Base-by-base conservation (phyloP, 1,284 basidiomycete species). In the Amylostereum areolatum region DNA sequence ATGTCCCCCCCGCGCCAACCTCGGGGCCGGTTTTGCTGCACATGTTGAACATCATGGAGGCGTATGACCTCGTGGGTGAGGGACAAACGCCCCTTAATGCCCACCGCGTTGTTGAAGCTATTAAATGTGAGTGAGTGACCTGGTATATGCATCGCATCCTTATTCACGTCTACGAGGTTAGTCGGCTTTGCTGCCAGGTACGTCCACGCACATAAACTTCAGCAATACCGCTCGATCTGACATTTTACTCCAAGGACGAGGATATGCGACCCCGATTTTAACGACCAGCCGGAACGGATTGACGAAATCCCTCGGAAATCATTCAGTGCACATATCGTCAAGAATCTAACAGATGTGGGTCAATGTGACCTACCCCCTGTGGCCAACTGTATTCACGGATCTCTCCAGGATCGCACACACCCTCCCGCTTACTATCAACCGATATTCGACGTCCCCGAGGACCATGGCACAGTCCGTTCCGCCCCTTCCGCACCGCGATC, bases 1-100 rank as follows among this genome's bases (percentile, higher is more conserved):
- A 92, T 67, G 93, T 91, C 0, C 81, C 88, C 0, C 80, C 81
- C 59, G 84, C 89, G 8, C 95, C 94, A 5, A 85, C 88, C 3
- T 90, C 83, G 29, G 92, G 92, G 18, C 81, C 86, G 59, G 87
- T 86, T 5, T 67, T 94, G 30, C 65, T 91, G 40, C 83, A 90
- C 61, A 85, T 92, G 76, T 68, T 94, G 27, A 92, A 94, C 59
- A 62, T 92, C 25, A 67, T 90, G 43, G 89, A 92, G 58, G 70
- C 74, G 31, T 92, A 78, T 60, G 72, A 83, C 49, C 57, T 67
- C 45, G 66, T 85, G 40, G 59, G 64, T 7, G 71, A 71, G 45
- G 77, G 74, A 44, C 66, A 74, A 49, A 81, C 76, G 10, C 70
- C 71, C 1, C 59, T 89, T 25, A 83, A 81, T 55, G 69, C 77